phyloP scores from a whole-genome alignment of 2,329 filamentous ascomycete species.

The Esteya vermicola region DNA sequence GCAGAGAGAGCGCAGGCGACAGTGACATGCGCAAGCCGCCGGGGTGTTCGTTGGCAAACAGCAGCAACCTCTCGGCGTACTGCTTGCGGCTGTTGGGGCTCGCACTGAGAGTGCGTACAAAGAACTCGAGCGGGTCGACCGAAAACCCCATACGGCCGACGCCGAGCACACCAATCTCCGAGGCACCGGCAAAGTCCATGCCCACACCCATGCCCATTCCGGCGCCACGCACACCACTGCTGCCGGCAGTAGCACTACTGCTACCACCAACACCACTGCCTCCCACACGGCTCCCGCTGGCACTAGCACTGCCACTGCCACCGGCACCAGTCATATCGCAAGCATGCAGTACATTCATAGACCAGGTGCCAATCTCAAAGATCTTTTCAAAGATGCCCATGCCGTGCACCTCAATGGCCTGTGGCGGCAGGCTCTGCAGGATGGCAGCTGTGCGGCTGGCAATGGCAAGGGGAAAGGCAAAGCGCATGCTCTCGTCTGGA shows the following conservation, averaged over 20 bases:
- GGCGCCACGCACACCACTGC: no score
- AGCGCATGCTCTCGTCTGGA: conserved; percentile 43
- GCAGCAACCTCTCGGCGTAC: conserved; percentile 27
- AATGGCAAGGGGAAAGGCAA: conserved; percentile 48
- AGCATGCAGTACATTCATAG: conserved; percentile 26
- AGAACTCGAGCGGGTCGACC: conserved; percentile 27
- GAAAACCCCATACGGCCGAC: conserved; percentile 18
- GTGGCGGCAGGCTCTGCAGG: conserved; percentile 24
- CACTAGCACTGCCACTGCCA: no score
- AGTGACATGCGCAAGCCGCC: conserved; percentile 20
- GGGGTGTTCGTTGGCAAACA: conserved; percentile 25
- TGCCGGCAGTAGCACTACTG: no score
- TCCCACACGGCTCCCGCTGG: conserved; percentile 9
- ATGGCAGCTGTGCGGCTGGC: conserved; percentile 39
- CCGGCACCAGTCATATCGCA: conserved; percentile 15
- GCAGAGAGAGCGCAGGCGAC: conserved; percentile 18
- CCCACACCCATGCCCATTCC: no score
- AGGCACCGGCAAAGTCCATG: conserved; percentile 18
- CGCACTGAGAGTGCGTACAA: conserved; percentile 27
- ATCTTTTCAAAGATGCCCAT: conserved; percentile 37
- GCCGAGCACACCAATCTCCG: conserved; percentile 18
- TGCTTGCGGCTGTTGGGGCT: conserved; percentile 28
- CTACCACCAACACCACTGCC: no score
- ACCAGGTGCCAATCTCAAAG: conserved; percentile 31
- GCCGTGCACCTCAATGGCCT: conserved; percentile 30